phyloP scores from a whole-genome alignment of 192 early-diverging fungal genomes.

The Entomortierella chlamydospora region DNA sequence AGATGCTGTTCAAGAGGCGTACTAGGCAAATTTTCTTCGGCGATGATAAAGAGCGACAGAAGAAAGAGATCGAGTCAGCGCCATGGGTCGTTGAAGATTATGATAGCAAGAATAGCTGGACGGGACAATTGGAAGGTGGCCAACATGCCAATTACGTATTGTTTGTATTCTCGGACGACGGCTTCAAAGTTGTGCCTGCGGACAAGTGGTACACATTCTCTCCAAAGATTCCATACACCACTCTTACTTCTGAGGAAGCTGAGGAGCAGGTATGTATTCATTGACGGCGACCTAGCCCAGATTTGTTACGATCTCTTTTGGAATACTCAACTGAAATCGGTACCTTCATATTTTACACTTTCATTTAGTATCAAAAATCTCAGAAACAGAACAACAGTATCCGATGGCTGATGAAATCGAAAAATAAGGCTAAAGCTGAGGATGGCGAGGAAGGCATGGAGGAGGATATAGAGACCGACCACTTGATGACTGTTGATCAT shows the following conservation, averaged over 20 bases:
- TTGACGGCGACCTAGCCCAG: constrained; percentile 8
- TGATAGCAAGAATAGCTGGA: constrained; percentile 73
- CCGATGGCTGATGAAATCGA: constrained; percentile 65
- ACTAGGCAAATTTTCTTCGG: constrained; percentile 85
- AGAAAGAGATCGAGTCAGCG: constrained; percentile 78
- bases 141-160: constrained; percentile 77
- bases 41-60: constrained; percentile 75
- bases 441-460: constrained; percentile 57
- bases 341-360: not conserved
- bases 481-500: constrained; percentile 61
- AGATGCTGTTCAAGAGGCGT: constrained; percentile 83
- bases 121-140: constrained; percentile 76
- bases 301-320: too few relatives aligned
- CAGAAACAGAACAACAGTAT: constrained; percentile 61
- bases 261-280: constrained; percentile 71
- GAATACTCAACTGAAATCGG: constrained; percentile 4
- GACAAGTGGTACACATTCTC: constrained; percentile 83
- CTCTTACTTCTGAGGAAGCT: constrained; percentile 79
- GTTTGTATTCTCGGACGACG: constrained; percentile 80
- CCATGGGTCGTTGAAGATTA: constrained; percentile 86
- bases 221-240: constrained; percentile 72
- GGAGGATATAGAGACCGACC: constrained; percentile 43
- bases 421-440: constrained; percentile 52
- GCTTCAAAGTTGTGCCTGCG: constrained; percentile 80
- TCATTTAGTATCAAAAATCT: constrained; percentile 50